Evolutionary conservation across 2,329 filamentous ascomycete genomes (phyloP).

Genomic region (Thermochaetoides dissita): DNA sequence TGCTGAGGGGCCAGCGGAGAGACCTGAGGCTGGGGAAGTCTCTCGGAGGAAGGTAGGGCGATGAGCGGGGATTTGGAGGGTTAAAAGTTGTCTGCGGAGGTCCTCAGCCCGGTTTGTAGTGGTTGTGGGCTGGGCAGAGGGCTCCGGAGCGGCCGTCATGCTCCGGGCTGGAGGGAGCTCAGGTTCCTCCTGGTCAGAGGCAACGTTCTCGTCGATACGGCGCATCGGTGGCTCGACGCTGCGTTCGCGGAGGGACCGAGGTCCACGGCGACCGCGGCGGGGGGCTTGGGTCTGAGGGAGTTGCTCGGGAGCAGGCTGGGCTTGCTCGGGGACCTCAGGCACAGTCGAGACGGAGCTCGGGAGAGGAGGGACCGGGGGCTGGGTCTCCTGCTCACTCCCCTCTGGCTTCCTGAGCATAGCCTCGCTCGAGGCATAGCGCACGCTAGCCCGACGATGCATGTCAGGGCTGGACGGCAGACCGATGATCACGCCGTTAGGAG

Average conservation of each 20-base stretch:
- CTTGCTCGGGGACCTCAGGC: conserved; percentile 10
- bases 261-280: conserved; percentile 2
- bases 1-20: background rate
- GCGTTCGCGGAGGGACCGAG: conserved; percentile 5
- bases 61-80: background rate
- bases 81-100: background rate
- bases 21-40: conserved; percentile 3
- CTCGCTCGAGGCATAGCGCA: conserved; percentile 5
- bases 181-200: background rate
- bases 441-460: conserved; percentile 7
- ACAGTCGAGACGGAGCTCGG: background rate
- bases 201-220: conserved; percentile 10
- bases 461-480: conserved; percentile 11
- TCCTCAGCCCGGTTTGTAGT: background rate
- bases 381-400: background rate
- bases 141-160: conserved; percentile 1
- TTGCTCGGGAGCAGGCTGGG: conserved; percentile 4
- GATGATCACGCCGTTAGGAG: conserved; percentile 1
- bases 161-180: background rate
- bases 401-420: background rate
- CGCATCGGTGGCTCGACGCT: conserved; percentile 11
- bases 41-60: conserved; percentile 1
- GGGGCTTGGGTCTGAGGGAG: conserved; percentile 2
- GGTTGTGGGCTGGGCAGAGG: background rate
- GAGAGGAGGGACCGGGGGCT: background rate